Conservation (phyloP, 495 filamentous ascomycete species). For the Aspergillus steynii region DNA sequence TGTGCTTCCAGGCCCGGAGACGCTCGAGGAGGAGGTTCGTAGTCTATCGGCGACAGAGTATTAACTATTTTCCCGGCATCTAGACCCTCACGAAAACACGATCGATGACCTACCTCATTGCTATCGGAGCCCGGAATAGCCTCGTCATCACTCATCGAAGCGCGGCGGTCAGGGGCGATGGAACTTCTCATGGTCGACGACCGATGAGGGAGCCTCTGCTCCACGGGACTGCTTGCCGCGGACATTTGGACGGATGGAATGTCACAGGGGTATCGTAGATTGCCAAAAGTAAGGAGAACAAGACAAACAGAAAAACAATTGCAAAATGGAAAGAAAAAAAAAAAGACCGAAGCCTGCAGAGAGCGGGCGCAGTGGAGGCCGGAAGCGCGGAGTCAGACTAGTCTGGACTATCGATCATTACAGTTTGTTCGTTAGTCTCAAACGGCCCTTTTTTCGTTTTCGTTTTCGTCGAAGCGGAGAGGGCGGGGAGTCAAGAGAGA, state of each 20-base stretch:
- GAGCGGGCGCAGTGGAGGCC: constrained; percentile 4
- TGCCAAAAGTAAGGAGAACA: not conserved
- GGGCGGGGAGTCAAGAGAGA: not conserved
- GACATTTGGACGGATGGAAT: constrained; percentile 26
- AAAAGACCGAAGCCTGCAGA: constrained; percentile 6
- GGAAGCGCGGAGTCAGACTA: constrained; percentile 4
- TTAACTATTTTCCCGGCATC: not conserved
- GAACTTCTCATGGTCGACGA: constrained; percentile 54
- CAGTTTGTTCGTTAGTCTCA: not conserved
- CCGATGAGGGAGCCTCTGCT: constrained; percentile 53
- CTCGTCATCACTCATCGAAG: constrained; percentile 54
- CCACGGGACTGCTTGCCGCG: constrained; percentile 36
- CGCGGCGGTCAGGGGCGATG: constrained; percentile 42
- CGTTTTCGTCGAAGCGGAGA: not conserved
- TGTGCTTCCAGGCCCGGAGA: constrained; percentile 93
- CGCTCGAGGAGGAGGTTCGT: constrained; percentile 79
- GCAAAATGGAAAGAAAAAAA: not conserved
- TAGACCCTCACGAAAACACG: no score
- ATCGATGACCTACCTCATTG: constrained; percentile 57
- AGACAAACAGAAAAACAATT: not conserved
- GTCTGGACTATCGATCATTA: not conserved
- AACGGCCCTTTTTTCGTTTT: no score
- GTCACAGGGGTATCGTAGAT: not conserved
- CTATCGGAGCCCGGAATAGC: constrained; percentile 78
- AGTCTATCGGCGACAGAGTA: constrained; percentile 45